A percentile compares a stretch with the other conserved stretches of the same genome.
phyloP scores from a whole-genome alignment of 768 basidiomycete species.

The Hemileccinum rubropunctum region DNA sequence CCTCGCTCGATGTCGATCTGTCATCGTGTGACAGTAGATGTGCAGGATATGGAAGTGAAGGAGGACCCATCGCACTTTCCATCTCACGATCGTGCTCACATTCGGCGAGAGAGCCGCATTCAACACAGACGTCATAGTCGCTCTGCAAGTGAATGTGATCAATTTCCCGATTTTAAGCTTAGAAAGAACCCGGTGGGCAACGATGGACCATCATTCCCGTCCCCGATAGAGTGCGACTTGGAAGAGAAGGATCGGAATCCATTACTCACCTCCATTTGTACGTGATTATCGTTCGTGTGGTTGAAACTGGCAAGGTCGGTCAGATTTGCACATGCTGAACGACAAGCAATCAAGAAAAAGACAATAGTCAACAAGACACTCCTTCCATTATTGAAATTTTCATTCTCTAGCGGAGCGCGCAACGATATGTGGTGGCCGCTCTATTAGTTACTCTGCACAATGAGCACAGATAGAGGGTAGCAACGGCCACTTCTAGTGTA shows the following conservation, averaged over 20 bases:
- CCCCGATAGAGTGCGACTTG: conserved; percentile 20
- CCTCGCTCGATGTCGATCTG: conserved; percentile 15
- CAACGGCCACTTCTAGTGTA: conserved; percentile 18
- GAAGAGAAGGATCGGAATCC: conserved; percentile 14
- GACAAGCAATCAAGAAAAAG: not conserved
- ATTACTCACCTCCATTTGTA: conserved; percentile 66
- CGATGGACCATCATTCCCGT: not conserved
- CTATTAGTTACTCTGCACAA: conserved; percentile 10
- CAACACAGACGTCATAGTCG: conserved; percentile 69
- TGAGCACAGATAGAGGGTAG: conserved; percentile 12
- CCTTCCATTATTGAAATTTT: not conserved
- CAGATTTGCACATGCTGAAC: conserved; percentile 12
- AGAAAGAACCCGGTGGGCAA: not conserved
- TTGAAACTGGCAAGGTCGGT: conserved; percentile 55
- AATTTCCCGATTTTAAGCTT: conserved; percentile 4
- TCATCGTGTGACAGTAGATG: conserved; percentile 14
- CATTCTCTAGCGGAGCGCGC: not conserved
- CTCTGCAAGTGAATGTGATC: conserved; percentile 40
- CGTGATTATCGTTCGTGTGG: conserved; percentile 63
- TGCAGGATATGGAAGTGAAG: not conserved
- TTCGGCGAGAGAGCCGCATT: conserved; percentile 65
- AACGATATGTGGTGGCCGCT: not conserved
- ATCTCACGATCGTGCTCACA: conserved; percentile 62
- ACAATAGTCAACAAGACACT: not conserved
- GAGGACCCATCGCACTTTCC: not conserved